phyloP scores from a whole-genome alignment of 2,329 filamentous ascomycete genomes.

The Colletotrichum truncatum region DNA sequence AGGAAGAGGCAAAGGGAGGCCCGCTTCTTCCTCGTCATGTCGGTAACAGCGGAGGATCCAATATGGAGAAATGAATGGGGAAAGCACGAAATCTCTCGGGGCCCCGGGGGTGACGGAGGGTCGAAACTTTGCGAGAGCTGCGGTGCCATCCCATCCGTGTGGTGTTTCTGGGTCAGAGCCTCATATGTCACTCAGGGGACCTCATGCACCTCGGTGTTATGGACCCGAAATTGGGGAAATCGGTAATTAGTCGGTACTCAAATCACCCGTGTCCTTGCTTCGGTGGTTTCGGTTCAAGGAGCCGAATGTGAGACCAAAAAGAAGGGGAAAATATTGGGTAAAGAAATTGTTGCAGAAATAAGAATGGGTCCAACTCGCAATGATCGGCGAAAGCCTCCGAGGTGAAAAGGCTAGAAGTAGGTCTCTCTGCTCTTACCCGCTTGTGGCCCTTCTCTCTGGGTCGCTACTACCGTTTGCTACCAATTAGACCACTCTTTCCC shows the following conservation, averaged over 20 bases:
- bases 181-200: constrained; percentile 21
- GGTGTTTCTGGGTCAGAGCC: constrained; percentile 26
- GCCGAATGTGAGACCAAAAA: constrained; percentile 10
- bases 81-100: constrained; percentile 12
- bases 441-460: background rate
- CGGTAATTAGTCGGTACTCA: constrained; percentile 7
- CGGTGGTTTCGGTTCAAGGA: constrained; percentile 11
- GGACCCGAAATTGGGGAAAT: background rate
- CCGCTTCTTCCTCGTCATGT: constrained; percentile 14
- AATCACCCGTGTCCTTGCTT: background rate
- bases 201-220: background rate
- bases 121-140: background rate
- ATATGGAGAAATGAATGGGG: constrained; percentile 28
- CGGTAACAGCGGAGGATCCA: background rate
- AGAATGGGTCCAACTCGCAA: constrained; percentile 2
- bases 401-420: background rate
- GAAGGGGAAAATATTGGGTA: background rate
- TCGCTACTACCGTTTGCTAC: too few species aligned
- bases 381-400: constrained; percentile 14
- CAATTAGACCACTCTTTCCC: too few species aligned
- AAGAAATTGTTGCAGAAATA: background rate
- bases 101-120: constrained; percentile 1
- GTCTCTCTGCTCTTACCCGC: background rate
- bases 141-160: constrained; percentile 26
- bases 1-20: background rate